A percentile compares a stretch with the other conserved stretches of the same genome.
Conservation (phyloP, 768 basidiomycete species). For the Amanita molliuscula region DNA sequence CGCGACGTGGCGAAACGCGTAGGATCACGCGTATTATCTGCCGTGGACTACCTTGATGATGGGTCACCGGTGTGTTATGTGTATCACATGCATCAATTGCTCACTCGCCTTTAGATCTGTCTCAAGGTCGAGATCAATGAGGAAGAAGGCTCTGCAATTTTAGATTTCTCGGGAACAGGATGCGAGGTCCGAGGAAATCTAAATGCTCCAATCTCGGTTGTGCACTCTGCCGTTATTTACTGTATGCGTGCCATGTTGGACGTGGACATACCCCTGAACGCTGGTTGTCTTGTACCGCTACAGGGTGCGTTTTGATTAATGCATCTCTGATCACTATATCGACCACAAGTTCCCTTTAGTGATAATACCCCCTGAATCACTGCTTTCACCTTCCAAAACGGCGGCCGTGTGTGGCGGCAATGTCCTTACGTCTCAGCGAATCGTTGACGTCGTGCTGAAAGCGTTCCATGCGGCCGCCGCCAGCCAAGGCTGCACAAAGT, state of each 20-base stretch:
- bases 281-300: conserved; percentile 84
- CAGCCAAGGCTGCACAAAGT: conserved; percentile 93
- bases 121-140: conserved; percentile 73
- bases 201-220: conserved; percentile 79
- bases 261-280: conserved; percentile 84
- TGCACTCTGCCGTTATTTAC: conserved; percentile 82
- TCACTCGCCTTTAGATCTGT: conserved; percentile 38
- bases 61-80: conserved; percentile 57
- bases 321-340: not conserved
- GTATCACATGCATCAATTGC: not conserved
- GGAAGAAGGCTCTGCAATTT: conserved; percentile 60
- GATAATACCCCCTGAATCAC: conserved; percentile 66
- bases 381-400: conserved; percentile 74
- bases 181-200: conserved; percentile 79
- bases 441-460: conserved; percentile 88
- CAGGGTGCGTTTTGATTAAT: conserved; percentile 37
- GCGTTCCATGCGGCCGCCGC: conserved; percentile 90
- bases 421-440: conserved; percentile 84
- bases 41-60: conserved; percentile 82
- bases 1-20: conserved; percentile 61
- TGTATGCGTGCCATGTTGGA: conserved; percentile 84
- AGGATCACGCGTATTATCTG: conserved; percentile 52
- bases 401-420: conserved; percentile 93
- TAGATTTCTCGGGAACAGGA: conserved; percentile 82
- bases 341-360: conserved; percentile 28